Evolutionary conservation across 2,329 filamentous ascomycete species (phyloP).

Genomic region (Alternaria postmessia): DNA sequence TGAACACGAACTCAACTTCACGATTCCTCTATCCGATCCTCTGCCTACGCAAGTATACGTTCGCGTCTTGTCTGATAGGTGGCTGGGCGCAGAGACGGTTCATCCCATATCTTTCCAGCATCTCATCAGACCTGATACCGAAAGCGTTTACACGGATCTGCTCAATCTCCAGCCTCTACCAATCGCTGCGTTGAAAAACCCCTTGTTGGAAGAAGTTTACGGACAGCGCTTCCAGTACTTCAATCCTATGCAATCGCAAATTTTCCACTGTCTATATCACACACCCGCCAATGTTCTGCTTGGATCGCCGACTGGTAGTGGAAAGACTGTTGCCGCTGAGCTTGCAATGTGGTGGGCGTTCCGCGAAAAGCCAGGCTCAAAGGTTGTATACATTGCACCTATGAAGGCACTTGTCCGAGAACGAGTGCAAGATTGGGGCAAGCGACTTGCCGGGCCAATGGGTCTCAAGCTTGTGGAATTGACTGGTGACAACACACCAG

Average conservation of each 20-base stretch:
- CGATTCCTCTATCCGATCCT: slow-evolving; percentile 92
- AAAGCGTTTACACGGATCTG: slow-evolving; percentile 95
- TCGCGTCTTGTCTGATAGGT: slow-evolving; percentile 90
- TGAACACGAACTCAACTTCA: slow-evolving; percentile 98
- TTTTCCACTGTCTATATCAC: slow-evolving; percentile 96
- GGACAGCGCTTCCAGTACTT: slow-evolving; percentile 90
- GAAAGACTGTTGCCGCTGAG: slow-evolving; percentile 95
- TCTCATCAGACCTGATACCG: slow-evolving; percentile 94
- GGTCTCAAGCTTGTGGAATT: slow-evolving; percentile 92
- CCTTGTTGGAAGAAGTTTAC: slow-evolving; percentile 86
- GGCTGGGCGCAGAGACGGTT: slow-evolving; percentile 96
- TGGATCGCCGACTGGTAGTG: slow-evolving; percentile 94
- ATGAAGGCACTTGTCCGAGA: slow-evolving; percentile 99
- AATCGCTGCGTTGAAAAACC: slow-evolving; percentile 86
- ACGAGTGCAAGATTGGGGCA: slow-evolving; percentile 93
- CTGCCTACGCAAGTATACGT: slow-evolving; percentile 96
- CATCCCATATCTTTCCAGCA: slow-evolving; percentile 97
- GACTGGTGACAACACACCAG: slow-evolving; percentile 97
- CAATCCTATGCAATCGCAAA: slow-evolving; percentile 99
- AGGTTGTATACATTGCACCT: slow-evolving; percentile 98
- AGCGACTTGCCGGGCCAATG: slow-evolving; percentile 80
- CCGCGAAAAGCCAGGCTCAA: slow-evolving; percentile 89
- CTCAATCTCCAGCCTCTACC: slow-evolving; percentile 90
- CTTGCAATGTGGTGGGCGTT: slow-evolving; percentile 99
- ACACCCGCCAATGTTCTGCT: slow-evolving; percentile 90